A percentile compares a stretch with the other conserved stretches of the same genome.
phyloP scores from a whole-genome alignment of 2,329 filamentous ascomycete genomes.

The Neonectria faginata region DNA sequence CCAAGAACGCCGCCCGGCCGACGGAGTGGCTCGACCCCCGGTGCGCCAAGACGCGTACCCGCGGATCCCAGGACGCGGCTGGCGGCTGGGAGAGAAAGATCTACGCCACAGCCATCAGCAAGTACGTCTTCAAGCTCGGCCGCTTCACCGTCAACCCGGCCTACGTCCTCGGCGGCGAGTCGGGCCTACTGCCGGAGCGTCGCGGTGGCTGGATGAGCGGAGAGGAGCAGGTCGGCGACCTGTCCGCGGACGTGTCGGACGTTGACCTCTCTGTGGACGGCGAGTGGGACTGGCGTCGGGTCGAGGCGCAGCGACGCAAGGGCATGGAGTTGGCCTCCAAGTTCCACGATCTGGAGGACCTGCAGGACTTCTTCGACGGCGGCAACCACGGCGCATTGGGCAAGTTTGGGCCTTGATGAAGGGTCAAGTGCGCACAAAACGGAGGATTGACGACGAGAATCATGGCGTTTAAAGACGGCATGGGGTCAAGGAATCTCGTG shows the following conservation, averaged over 20 bases:
- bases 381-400: conserved; percentile 65
- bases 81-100: conserved; percentile 71
- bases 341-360: conserved; percentile 67
- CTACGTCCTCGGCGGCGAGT: conserved; percentile 73
- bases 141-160: conserved; percentile 88
- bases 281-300: conserved; percentile 69
- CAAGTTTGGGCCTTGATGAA: conserved; percentile 58
- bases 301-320: conserved; percentile 66
- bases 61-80: conserved; percentile 52
- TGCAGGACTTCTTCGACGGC: conserved; percentile 65
- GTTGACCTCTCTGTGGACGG: conserved; percentile 50
- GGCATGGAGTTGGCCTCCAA: conserved; percentile 67
- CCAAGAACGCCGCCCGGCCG: conserved; percentile 68
- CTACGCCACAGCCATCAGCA: conserved; percentile 78
- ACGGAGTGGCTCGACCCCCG: conserved; percentile 63
- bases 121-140: conserved; percentile 86
- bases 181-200: conserved; percentile 78
- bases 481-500: neutral
- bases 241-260: conserved; percentile 53
- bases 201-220: conserved; percentile 73
- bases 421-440: neutral
- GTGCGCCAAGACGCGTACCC: conserved; percentile 56
- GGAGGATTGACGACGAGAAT: neutral
- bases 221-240: conserved; percentile 55
- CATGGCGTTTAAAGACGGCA: conserved; percentile 2